phyloP scores from a whole-genome alignment of 768 basidiomycete species.

The Boletus patriciae region DNA sequence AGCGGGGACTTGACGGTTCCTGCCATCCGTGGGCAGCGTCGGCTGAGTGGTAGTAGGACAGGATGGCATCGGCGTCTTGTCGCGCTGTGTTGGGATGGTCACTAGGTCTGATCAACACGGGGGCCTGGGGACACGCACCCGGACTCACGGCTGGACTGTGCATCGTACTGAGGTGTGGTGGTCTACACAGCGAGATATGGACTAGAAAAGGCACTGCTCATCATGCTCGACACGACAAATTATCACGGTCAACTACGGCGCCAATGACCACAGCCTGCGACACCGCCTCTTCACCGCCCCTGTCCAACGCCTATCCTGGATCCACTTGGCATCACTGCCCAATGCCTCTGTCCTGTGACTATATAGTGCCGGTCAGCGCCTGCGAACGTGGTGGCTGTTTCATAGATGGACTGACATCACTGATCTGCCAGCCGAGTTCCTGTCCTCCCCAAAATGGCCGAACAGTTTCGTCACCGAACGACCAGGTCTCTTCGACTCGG shows the following conservation, averaged over 20 bases:
- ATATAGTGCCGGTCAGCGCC: neutral
- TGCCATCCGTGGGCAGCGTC: slow-evolving; percentile 5
- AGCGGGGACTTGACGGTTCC: slow-evolving; percentile 19
- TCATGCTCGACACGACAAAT: neutral
- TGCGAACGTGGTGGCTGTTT: neutral
- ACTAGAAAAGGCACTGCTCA: slow-evolving; percentile 6
- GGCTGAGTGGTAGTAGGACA: slow-evolving; percentile 58
- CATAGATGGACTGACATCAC: slow-evolving; percentile 16
- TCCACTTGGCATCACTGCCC: neutral
- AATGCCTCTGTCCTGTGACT: neutral
- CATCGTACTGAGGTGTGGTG: slow-evolving; percentile 12
- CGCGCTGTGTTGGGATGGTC: slow-evolving; percentile 7
- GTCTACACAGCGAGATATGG: slow-evolving; percentile 15
- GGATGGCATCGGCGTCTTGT: slow-evolving; percentile 44
- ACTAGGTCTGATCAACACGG: neutral
- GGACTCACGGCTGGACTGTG: slow-evolving; percentile 5
- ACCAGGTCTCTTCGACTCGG: slow-evolving; percentile 50
- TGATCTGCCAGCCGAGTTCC: slow-evolving; percentile 70
- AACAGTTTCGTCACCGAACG: slow-evolving; percentile 47
- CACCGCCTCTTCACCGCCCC: slow-evolving; percentile 28
- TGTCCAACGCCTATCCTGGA: neutral
- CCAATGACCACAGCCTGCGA: slow-evolving; percentile 22
- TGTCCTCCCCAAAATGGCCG: slow-evolving; percentile 90
- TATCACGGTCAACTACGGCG: slow-evolving; percentile 7
- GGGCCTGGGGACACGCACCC: slow-evolving; percentile 20